Evolutionary conservation across 331 rosid species (phyloP), one percentile per base, ranked within the genome.

Genomic region (Arachis monticola): DNA sequence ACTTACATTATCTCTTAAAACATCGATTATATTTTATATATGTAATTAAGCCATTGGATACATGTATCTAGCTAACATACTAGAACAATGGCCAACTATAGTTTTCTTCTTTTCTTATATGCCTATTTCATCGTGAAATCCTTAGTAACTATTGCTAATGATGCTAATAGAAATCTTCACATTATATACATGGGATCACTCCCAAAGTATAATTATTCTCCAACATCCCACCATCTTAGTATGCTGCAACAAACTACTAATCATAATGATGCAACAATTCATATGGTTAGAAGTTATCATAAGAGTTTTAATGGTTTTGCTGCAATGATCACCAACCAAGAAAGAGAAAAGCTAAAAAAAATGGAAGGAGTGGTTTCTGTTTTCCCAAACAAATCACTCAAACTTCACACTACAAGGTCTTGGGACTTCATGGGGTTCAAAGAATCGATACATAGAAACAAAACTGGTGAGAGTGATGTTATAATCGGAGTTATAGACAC

Each of bases 261-360:
- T 30, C 67, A 1, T 6, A 38, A 9, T 41, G 52, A 65, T 27
- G 45, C 40, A 41, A 6, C 42, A 27, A 22, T 72, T 12, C 41
- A 31, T 4, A 9, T 80, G 1, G 12, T 77, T 6, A 47, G 48
- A 10, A 87, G 88, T 50, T 82, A 87, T 27, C 67, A 58, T 7
- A 82, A 77, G 48, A 82, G 88, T 35, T 82, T 87, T 76, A 84
- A 84, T 59, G 91, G 87, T 3, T 84, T 87, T 69, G 81, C 78
- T 2, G 84, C 83, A 6, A 81, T 14, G 40, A 82, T 84, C 5
- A 84, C 70, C 5, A 66, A 48, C 0, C 12, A 22, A 2, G 84
- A 87, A 31, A 75, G 27, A 4, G 74, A 68, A 57, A 82, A 47
- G 6, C 40, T 84, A 12, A 72, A 63, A 13, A 52, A 57, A 2